Conservation (phyloP, 1,284 basidiomycete genomes). For the Takashimella koratensis region DNA sequence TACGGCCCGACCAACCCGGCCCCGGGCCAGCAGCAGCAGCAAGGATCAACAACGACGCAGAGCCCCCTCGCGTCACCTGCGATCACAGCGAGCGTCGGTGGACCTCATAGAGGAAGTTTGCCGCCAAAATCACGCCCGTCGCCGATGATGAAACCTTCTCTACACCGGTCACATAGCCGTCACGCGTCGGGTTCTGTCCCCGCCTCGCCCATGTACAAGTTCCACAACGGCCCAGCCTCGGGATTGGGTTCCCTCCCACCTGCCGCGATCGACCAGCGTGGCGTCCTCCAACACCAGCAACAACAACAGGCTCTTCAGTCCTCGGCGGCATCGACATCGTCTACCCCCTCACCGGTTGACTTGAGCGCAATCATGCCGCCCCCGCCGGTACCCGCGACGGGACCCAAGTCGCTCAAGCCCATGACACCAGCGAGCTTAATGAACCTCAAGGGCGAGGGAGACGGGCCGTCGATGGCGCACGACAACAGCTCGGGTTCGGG, state of each 20-base stretch:
- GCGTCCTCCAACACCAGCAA: constrained; percentile 18
- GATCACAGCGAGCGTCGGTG: constrained; percentile 15
- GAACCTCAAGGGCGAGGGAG: constrained; percentile 57
- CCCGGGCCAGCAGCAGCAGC: not conserved
- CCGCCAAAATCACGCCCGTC: constrained; percentile 42
- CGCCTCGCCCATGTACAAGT: constrained; percentile 28
- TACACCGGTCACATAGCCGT: constrained; percentile 28
- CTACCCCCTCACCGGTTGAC: constrained; percentile 75
- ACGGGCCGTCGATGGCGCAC: not conserved
- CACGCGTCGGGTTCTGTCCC: constrained; percentile 19
- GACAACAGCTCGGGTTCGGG: not conserved
- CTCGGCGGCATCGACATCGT: constrained; percentile 21
- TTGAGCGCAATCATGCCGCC: constrained; percentile 60
- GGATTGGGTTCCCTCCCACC: constrained; percentile 35
- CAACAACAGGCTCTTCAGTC: constrained; percentile 10
- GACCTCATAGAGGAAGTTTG: constrained; percentile 42
- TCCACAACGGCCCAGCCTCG: constrained; percentile 8
- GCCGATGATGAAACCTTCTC: constrained; percentile 48
- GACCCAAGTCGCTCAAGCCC: constrained; percentile 57
- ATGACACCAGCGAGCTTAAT: constrained; percentile 83
- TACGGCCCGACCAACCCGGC: no score
- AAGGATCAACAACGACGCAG: constrained; percentile 6
- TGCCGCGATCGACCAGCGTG: constrained; percentile 36
- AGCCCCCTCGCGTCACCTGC: not conserved
- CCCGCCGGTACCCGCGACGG: constrained; percentile 47